Percentiles rank a stretch among this genome's conserved stretches.
phyloP scores from a whole-genome alignment of 225 moss, liverwort and hornwort genomes.

The Rhytidiadelphus loreus region DNA sequence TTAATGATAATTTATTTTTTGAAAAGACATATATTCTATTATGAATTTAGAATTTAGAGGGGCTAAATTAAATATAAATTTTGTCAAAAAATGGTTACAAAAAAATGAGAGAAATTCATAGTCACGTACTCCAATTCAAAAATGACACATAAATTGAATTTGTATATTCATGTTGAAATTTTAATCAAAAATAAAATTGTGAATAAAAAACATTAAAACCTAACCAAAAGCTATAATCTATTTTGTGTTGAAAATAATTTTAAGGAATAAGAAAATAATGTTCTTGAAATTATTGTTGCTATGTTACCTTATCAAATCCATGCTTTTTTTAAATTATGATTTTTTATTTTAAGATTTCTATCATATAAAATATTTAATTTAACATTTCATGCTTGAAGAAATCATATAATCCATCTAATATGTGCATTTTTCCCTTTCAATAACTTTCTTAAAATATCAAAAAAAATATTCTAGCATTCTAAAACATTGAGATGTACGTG shows the following conservation, averaged over 20 bases:
- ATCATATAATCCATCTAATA: not conserved
- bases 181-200: not conserved
- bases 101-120: not conserved
- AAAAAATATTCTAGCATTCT: not conserved
- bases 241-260: not conserved
- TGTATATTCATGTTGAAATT: not conserved
- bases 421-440: not conserved
- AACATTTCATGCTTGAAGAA: not conserved
- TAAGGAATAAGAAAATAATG: not conserved
- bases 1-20: too few relatives aligned
- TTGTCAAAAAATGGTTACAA: not conserved
- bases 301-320: not conserved
- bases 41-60: too few relatives aligned
- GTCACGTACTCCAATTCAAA: not conserved
- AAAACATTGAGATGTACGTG: not conserved
- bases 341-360: not conserved
- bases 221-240: not conserved
- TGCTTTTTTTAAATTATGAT: not conserved
- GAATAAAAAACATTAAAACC: not conserved
- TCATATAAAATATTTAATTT: too few relatives aligned
- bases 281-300: not conserved
- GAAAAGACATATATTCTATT: not conserved
- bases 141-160: not conserved
- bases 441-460: too few relatives aligned
- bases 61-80: not conserved